Evolutionary conservation across 2,329 filamentous ascomycete genomes (phyloP).

Genomic region (Dryadomyces quercivorus): DNA sequence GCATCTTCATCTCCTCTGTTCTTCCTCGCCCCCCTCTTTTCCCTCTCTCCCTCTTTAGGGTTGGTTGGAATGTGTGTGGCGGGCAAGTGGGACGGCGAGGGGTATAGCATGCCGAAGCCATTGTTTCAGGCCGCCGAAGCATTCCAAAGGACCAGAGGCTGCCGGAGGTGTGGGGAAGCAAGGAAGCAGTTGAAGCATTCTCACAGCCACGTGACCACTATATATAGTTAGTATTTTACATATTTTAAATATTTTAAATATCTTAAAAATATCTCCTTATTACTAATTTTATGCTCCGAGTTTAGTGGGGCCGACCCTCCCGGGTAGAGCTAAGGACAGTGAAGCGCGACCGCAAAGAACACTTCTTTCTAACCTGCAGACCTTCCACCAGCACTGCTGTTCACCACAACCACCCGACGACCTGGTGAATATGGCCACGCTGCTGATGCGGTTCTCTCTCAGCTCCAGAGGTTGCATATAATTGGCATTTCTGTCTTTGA

Average conservation of each 20-base stretch:
- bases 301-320: not conserved
- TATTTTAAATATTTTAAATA: too few species aligned
- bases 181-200: too few species aligned
- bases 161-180: too few species aligned
- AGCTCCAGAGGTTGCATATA: not conserved
- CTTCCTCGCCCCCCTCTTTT: too few species aligned
- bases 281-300: too few species aligned
- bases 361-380: not conserved
- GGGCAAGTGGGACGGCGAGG: too few species aligned
- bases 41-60: too few species aligned
- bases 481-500: conserved; percentile 1
- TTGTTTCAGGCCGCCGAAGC: not conserved
- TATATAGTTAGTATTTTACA: too few species aligned
- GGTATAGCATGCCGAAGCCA: too few species aligned
- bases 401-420: not conserved
- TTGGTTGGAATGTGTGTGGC: not conserved
- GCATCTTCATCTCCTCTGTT: not conserved
- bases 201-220: too few species aligned
- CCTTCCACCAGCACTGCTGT: not conserved
- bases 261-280: too few species aligned
- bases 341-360: too few species aligned
- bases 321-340: not conserved
- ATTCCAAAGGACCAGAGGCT: not conserved
- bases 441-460: not conserved
- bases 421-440: conserved; percentile 1